Evolutionary conservation across 495 filamentous ascomycete species (phyloP).

Genomic region (Parmelia sp.): DNA sequence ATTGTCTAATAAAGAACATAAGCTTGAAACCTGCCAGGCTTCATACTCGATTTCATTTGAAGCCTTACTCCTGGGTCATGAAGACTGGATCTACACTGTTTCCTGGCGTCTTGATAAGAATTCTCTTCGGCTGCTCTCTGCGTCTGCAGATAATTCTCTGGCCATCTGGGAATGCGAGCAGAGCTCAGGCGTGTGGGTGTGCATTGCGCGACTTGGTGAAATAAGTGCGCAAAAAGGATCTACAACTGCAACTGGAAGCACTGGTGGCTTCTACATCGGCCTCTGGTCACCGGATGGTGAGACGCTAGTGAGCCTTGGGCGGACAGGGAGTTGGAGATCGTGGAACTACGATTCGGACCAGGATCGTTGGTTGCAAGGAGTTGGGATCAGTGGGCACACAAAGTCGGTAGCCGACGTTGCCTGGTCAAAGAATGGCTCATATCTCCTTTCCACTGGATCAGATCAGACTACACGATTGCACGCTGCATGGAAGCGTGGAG

Average conservation of each 20-base stretch:
- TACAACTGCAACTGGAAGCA: conserved; percentile 90
- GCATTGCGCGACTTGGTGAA: conserved; percentile 76
- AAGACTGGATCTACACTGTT: conserved; percentile 94
- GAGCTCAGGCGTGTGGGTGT: conserved; percentile 83
- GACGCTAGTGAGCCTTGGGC: conserved; percentile 70
- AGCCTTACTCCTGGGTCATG: conserved; percentile 88
- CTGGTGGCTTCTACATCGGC: conserved; percentile 92
- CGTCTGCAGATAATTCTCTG: conserved; percentile 92
- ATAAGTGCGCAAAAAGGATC: conserved; percentile 90
- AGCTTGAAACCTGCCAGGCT: conserved; percentile 48
- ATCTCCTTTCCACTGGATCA: conserved; percentile 78
- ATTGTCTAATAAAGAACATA: conserved; percentile 83
- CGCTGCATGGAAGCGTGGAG: conserved; percentile 66
- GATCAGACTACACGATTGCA: conserved; percentile 95
- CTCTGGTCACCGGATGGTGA: conserved; percentile 80
- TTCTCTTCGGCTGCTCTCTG: conserved; percentile 69
- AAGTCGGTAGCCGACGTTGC: conserved; percentile 69
- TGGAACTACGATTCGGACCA: conserved; percentile 57
- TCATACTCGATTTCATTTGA: conserved; percentile 85
- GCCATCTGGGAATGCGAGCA: conserved; percentile 84
- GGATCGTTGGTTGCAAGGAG: conserved; percentile 64
- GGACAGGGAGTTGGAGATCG: conserved; percentile 87
- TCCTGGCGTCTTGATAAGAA: conserved; percentile 58
- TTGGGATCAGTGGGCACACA: conserved; percentile 80
- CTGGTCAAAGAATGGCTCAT: conserved; percentile 78